phyloP scores from a whole-genome alignment of 83 land plant genomes.

The Thuja plicata region DNA sequence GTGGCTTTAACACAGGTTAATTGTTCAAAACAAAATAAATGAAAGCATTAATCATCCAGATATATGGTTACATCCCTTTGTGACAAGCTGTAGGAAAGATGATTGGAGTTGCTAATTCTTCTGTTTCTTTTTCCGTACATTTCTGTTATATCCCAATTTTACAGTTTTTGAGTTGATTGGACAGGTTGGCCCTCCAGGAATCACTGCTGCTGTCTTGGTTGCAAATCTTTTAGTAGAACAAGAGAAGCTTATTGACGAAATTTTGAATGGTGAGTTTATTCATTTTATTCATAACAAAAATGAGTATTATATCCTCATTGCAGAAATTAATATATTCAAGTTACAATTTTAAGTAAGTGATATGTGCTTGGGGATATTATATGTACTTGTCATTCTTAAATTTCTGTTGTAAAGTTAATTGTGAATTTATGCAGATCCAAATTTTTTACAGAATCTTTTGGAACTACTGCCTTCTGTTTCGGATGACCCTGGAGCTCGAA shows the following conservation, averaged over 20 bases:
- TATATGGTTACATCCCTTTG: neutral
- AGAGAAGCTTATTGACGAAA: conserved; percentile 24
- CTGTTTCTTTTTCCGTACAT: neutral
- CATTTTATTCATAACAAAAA: neutral
- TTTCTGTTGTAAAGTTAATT: conserved; percentile 13
- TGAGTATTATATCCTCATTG: neutral
- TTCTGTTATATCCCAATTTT: neutral
- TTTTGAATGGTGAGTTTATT: conserved; percentile 24
- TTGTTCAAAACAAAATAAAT: neutral
- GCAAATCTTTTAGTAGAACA: conserved; percentile 40
- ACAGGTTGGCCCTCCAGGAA: conserved; percentile 45
- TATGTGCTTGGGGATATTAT: neutral
- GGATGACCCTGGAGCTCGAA: conserved; percentile 48
- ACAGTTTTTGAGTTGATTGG: neutral
- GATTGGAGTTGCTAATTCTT: neutral
- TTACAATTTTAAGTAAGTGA: neutral
- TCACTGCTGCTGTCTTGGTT: conserved; percentile 39
- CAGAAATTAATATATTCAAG: neutral
- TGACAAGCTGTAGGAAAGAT: neutral
- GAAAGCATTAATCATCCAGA: neutral
- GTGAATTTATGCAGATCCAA: conserved; percentile 22
- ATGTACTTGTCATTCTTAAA: neutral
- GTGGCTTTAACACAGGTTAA: neutral
- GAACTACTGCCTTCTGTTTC: conserved; percentile 30
- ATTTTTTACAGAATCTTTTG: conserved; percentile 23